These are phyloP conservation scores for Emmonsiellopsis sp. DNA, from an alignment of 2,329 filamentous ascomycete species.

Conservation along the genomic window DNA sequence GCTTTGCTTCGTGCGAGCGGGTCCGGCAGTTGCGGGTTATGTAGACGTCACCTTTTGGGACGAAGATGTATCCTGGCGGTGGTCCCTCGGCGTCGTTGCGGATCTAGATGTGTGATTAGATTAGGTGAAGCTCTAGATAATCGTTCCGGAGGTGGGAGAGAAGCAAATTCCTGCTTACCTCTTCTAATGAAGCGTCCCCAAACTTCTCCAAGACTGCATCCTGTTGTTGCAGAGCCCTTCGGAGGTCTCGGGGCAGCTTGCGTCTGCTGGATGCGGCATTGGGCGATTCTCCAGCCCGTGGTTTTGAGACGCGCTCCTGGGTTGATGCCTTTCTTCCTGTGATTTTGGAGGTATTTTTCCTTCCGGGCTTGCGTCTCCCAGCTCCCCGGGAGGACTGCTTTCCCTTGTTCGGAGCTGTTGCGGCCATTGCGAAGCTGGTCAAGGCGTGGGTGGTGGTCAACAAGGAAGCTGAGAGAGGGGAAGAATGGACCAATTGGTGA, in stretches of 20 bases:
- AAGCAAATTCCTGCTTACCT: neutral
- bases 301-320: neutral
- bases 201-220: neutral
- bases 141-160: no score
- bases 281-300: neutral
- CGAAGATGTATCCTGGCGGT: constrained; percentile 29
- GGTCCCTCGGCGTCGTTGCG: constrained; percentile 20
- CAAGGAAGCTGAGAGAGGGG: no score
- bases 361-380: no score
- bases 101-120: constrained; percentile 17
- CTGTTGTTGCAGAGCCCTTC: neutral
- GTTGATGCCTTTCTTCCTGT: no score
- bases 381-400: no score
- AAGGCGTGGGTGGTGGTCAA: no score
- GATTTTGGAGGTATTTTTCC: no score
- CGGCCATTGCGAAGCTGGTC: no score
- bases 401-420: no score
- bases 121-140: no score
- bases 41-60: constrained; percentile 35
- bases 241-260: neutral
- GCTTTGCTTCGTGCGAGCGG: constrained; percentile 24
- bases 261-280: neutral
- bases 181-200: neutral
- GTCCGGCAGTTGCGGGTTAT: constrained; percentile 34
- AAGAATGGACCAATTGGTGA: no score